These are phyloP conservation scores for Saccharomycopsis schoenii DNA, from an alignment of 805 yeast genomes.

Conservation along the genomic window DNA sequence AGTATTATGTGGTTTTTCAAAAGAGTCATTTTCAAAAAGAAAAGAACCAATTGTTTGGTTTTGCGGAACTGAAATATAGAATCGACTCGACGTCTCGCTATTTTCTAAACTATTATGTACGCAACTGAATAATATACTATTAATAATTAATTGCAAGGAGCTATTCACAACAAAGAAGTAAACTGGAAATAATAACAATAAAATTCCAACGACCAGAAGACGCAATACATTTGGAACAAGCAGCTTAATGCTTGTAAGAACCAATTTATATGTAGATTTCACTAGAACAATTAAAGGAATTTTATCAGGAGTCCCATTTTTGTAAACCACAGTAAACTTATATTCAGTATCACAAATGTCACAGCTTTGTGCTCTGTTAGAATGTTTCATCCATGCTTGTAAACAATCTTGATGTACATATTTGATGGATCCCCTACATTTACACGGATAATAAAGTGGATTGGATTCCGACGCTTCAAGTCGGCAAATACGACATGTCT, in stretches of 20 bases:
- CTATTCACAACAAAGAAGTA: not conserved
- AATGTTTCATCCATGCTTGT: slow-evolving; percentile 74
- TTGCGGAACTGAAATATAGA: not conserved
- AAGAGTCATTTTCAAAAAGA: not conserved
- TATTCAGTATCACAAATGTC: slow-evolving; percentile 81
- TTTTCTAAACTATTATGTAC: not conserved
- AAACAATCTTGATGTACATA: slow-evolving; percentile 91
- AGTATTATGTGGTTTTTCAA: not conserved
- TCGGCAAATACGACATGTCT: slow-evolving; percentile 84
- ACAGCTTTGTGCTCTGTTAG: slow-evolving; percentile 57
- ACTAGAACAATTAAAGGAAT: slow-evolving; percentile 48
- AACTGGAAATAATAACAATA: slow-evolving; percentile 4
- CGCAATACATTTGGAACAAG: slow-evolving; percentile 15
- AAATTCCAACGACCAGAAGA: not conserved
- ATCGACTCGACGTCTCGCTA: not conserved
- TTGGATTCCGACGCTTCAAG: slow-evolving; percentile 75
- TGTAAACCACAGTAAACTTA: slow-evolving; percentile 55
- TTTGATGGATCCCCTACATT: slow-evolving; percentile 86
- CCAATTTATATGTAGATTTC: slow-evolving; percentile 26
- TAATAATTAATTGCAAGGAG: not conserved
- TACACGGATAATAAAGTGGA: slow-evolving; percentile 86
- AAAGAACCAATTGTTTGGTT: not conserved
- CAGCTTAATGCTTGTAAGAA: not conserved
- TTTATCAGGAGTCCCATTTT: slow-evolving; percentile 50
- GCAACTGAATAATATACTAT: not conserved